These are phyloP conservation scores for Globisporangium lucens DNA, from an alignment of 352 stramenopile genomes.

Conservation along the genomic window DNA sequence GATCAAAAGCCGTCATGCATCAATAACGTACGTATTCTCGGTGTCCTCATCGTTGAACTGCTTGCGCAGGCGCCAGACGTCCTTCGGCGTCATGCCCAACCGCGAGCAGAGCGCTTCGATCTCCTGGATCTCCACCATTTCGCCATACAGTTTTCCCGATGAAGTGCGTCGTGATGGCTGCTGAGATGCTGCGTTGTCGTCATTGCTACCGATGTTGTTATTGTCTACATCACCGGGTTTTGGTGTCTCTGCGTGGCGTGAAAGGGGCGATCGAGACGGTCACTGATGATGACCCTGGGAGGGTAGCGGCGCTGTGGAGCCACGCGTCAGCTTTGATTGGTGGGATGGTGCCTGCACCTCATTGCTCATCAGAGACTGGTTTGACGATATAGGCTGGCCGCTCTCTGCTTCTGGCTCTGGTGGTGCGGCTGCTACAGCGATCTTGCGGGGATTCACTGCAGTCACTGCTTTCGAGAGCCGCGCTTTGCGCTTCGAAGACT, in stretches of 20 bases:
- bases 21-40: slow-evolving; percentile 28
- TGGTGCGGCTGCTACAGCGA: neutral
- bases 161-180: slow-evolving; percentile 9
- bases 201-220: neutral
- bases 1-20: neutral
- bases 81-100: slow-evolving; percentile 29
- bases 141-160: slow-evolving; percentile 14
- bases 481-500: neutral
- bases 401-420: neutral
- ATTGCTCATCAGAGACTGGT: neutral
- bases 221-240: neutral
- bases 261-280: neutral
- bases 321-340: slow-evolving; percentile 5
- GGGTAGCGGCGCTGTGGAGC: neutral
- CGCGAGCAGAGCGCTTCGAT: slow-evolving; percentile 30
- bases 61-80: slow-evolving; percentile 30
- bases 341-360: neutral
- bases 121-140: slow-evolving; percentile 26
- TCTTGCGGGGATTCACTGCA: neutral
- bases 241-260: neutral
- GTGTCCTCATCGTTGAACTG: slow-evolving; percentile 42
- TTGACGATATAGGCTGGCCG: neutral
- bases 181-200: no score
- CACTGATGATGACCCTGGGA: neutral
- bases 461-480: slow-evolving; percentile 3